Evolutionary conservation across 352 stramenopile species (phyloP).

Genomic region (Phytophthora ohioensis): DNA sequence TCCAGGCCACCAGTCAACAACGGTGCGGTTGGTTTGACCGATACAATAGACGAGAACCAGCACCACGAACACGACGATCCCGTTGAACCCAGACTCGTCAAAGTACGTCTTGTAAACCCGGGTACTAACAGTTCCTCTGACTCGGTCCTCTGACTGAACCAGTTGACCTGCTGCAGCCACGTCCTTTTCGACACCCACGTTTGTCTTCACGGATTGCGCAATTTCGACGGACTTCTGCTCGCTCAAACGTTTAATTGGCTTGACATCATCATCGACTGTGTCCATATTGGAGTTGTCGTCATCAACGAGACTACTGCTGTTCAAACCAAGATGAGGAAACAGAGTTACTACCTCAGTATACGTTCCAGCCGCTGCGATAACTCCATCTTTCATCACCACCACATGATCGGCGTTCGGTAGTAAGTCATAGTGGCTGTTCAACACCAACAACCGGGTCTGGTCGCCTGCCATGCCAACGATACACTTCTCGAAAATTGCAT

Average conservation of each 20-base stretch:
- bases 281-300: not conserved
- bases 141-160: constrained; percentile 40
- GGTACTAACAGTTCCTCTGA: constrained; percentile 39
- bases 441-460: constrained; percentile 91
- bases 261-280: not conserved
- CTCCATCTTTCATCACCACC: constrained; percentile 73
- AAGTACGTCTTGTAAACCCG: constrained; percentile 48
- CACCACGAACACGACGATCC: constrained; percentile 13
- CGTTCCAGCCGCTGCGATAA: constrained; percentile 75
- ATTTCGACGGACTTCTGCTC: not conserved
- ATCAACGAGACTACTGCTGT: not conserved
- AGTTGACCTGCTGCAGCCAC: constrained; percentile 8
- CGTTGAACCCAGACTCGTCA: constrained; percentile 39
- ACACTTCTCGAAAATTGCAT: constrained; percentile 92
- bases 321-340: constrained; percentile 33
- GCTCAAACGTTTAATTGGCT: not conserved
- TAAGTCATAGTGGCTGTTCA: constrained; percentile 93
- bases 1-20: constrained; percentile 38
- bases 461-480: constrained; percentile 64
- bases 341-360: constrained; percentile 67
- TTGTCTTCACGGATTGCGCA: not conserved
- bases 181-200: not conserved
- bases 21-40: constrained; percentile 14
- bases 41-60: constrained; percentile 11
- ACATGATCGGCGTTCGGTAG: constrained; percentile 62